A percentile compares a stretch with the other conserved stretches of the same genome.
phyloP scores from a whole-genome alignment of 257 asterid species.

The Petrea volubilis region DNA sequence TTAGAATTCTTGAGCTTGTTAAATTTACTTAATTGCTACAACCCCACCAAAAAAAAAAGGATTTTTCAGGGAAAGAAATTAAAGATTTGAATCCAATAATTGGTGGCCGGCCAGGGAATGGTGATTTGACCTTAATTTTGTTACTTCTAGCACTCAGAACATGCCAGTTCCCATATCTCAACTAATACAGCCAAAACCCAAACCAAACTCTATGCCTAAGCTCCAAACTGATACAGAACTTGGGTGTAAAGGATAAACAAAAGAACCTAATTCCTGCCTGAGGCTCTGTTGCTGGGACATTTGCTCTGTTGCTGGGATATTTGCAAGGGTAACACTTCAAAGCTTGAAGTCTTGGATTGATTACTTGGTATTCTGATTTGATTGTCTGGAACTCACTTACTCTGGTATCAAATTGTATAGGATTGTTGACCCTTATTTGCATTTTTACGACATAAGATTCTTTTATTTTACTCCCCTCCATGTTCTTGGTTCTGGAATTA shows the following conservation, averaged over 20 bases:
- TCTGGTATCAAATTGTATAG: not conserved
- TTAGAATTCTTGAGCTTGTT: not conserved
- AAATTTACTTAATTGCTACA: not conserved
- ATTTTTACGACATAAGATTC: not conserved
- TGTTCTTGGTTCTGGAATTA: constrained; percentile 20
- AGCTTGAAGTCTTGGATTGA: not conserved
- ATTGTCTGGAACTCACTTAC: constrained; percentile 4
- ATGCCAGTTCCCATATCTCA: not conserved
- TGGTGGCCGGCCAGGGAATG: not conserved
- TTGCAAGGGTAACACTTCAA: not conserved
- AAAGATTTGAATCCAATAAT: not conserved
- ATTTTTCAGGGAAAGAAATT: not conserved
- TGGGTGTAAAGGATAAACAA: not conserved
- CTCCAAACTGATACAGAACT: constrained; percentile 3
- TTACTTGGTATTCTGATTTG: not conserved
- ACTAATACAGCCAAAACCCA: not conserved
- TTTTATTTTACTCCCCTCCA: not conserved
- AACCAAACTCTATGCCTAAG: not conserved
- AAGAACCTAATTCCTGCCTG: not conserved
- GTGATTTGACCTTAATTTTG: not conserved
- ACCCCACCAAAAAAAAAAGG: not conserved
- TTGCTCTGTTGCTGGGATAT: not conserved
- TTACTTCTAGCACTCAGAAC: not conserved
- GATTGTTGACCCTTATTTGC: not conserved
- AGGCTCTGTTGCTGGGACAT: not conserved